Base-by-base conservation (phyloP, 768 basidiomycete genomes). In the Pleurotus pulmonarius region DNA sequence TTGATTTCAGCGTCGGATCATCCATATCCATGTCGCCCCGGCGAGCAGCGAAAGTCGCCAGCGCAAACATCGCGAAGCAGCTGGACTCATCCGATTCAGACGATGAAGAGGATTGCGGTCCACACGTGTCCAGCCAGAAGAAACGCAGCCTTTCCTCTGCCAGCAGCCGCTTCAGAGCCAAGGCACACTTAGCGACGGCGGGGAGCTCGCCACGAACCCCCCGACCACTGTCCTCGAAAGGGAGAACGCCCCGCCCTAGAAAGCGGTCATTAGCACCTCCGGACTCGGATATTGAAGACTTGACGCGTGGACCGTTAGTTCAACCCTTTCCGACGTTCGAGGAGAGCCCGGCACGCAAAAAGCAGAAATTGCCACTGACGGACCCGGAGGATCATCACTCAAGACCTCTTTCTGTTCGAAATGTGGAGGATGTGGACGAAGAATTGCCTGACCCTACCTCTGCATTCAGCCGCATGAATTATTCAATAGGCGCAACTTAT, bases 351-450 rank as follows among this genome's bases (percentile, higher is more conserved):
- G 26, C 49, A 26, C 49, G 24, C 25, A 84, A 82, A 65, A 81
- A 73, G 63, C 73, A 62, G 47, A 80, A 81, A 45, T 57, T 69
- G 1, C 68, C 70, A 46, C 55, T 58, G 13, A 59, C 58, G 1
- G 70, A 69, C n/a, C 16, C 76, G 20, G 69, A 73, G 55, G 59
- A 64, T 4, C 69, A 65, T 26, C 87, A 85, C 85, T 63, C 69
- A 15, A 66, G 65, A 26, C 86, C 85, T 1, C 71, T 81, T 3
- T 67, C 73, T 15, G 75, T 83, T 71, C 66, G 78, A n/a, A 69
- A 76, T 9, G 65, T 72, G 25, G 75, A 74, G 4, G 75, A 77
- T 13, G 67, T 65, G 48, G 65, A 66, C 29, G 80, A 83, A 49
- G 81, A 78, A 24, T 64, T 85, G 43, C 82, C 83, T 0, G 73